Evolutionary conservation across 2,329 filamentous ascomycete species (phyloP), one percentile per base, ranked within the genome.

Genomic region (Taxawa tesnikishii): DNA sequence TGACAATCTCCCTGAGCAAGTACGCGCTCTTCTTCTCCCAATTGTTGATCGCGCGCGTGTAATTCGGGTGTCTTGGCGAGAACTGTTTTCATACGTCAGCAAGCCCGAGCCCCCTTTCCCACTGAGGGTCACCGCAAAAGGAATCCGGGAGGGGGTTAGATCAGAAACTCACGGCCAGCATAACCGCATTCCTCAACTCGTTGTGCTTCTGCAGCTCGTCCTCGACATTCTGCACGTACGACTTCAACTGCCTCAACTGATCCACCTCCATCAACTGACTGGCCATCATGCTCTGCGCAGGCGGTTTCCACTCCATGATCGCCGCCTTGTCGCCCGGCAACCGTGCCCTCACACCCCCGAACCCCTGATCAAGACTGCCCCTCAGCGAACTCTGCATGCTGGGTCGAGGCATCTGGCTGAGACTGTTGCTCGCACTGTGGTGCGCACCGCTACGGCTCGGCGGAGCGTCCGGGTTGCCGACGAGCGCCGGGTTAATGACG

Each of bases 1-100:
- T 96, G 56, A 96, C 85, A 54, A 92, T 94, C 61, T 98, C 90
- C 21, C 83, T 70, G 9, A 96, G 67, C 25, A 98, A 62, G 52
- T 96, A 94, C 17, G 83, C 79, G 34, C 83, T 92, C 63, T 96
- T 96, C 50, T 81, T 77, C 63, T 98, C 87, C 88, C 90, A 98
- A 56, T 98, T 98, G 13, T 78, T 70, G 81, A 96, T 88, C 11
- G 88, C 84, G 56, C 81, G 87, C 40, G 64, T 65, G 11, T 78
- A 73, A 48, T 96, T 96, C 23, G 74, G 69, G 39, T 88, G 80
- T 17, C 85, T 74, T 3, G 84, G 81, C 10, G 83, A 85, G 53
- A 92, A 96, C 68, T 73, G 40, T 14, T 29, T 8, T 11, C 14
- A 16, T 10, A 23, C 16, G 32, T 44, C 17, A 43, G 39, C 31